phyloP scores from a whole-genome alignment of 208 protist genomes.

The Porcisia hertigi region DNA sequence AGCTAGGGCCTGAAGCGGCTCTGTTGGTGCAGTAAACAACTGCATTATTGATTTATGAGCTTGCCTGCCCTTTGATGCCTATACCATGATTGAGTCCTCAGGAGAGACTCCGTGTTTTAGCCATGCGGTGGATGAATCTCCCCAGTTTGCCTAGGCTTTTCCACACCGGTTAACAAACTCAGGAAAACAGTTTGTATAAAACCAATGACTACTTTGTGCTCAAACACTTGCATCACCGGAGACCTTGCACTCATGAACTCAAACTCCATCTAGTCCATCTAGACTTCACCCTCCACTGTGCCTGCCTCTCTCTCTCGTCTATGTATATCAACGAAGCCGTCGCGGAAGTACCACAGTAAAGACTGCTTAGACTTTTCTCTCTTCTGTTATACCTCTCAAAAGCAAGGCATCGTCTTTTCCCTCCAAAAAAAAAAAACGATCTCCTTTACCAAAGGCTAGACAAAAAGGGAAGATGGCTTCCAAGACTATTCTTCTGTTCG shows the following conservation, averaged over 20 bases:
- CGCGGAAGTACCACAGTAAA: neutral
- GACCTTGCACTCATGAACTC: neutral
- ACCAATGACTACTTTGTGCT: neutral
- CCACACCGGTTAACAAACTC: neutral
- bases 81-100: neutral
- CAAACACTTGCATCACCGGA: neutral
- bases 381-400: neutral
- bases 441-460: neutral
- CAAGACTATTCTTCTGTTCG: constrained; percentile 93
- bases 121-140: neutral
- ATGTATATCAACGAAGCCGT: neutral
- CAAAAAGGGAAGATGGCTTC: constrained; percentile 23
- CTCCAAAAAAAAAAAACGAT: neutral
- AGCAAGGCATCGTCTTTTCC: neutral
- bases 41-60: neutral
- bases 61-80: too few species aligned
- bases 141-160: neutral
- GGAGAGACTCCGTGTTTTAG: neutral
- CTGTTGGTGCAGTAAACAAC: neutral
- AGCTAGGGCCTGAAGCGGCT: neutral
- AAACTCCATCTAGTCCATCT: neutral
- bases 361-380: neutral
- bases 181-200: neutral
- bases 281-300: neutral
- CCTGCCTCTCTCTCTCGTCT: neutral